Evolutionary conservation across 768 basidiomycete species (phyloP).

Genomic region (Termitomyces sp.): DNA sequence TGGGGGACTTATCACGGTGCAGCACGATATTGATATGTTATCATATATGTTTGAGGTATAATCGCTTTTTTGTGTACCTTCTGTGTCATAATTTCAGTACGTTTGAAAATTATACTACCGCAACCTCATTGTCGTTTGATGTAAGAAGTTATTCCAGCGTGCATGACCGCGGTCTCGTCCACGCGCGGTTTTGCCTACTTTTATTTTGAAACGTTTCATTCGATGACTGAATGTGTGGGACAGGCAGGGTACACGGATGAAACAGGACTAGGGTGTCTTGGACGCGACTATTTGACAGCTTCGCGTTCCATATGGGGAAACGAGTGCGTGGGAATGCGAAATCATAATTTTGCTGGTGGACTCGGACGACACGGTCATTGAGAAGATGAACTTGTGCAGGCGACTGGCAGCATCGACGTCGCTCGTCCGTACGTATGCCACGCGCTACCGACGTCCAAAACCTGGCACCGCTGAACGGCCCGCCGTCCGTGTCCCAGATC

Average conservation of each 20-base stretch:
- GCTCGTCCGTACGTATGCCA: conserved; percentile 35
- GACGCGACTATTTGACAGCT: conserved; percentile 39
- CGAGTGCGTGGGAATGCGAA: conserved; percentile 9
- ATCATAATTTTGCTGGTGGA: conserved; percentile 1
- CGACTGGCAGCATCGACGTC: conserved; percentile 20
- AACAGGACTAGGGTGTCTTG: conserved; percentile 41
- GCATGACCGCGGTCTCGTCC: no score
- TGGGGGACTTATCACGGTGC: background rate
- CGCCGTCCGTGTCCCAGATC: conserved; percentile 54
- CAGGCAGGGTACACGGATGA: conserved; percentile 40
- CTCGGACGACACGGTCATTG: background rate
- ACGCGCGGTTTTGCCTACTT: no score
- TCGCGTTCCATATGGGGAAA: background rate
- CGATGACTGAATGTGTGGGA: background rate
- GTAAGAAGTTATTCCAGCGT: no score
- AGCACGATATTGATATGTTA: background rate
- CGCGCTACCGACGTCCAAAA: conserved; percentile 42
- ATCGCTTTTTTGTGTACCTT: background rate
- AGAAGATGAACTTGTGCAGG: conserved; percentile 18
- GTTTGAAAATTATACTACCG: no score
- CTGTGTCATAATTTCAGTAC: no score
- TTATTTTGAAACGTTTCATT: no score
- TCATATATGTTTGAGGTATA: background rate
- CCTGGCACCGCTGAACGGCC: conserved; percentile 50
- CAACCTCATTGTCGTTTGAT: no score